Percentiles rank a stretch among this genome's conserved stretches.
These are phyloP conservation scores for Nitzschia sp. DNA, from an alignment of 108 stramenopile genomes.

Conservation along the genomic window DNA sequence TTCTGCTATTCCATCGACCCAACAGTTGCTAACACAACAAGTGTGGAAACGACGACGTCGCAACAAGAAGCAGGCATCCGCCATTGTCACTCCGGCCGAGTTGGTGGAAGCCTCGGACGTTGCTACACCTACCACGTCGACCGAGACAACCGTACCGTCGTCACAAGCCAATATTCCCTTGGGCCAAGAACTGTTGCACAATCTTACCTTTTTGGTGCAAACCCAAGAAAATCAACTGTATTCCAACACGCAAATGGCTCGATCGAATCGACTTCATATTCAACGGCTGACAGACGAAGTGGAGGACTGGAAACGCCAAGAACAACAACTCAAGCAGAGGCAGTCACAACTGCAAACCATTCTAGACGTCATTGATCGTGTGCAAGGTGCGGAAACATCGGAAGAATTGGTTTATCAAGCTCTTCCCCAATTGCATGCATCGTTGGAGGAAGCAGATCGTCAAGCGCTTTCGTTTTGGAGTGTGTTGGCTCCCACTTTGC, in stretches of 20 bases:
- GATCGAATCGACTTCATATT: conserved; percentile 49
- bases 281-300: conserved; percentile 53
- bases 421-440: conserved; percentile 16
- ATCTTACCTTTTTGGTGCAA: conserved; percentile 69
- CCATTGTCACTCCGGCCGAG: conserved; percentile 66
- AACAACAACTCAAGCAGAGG: conserved; percentile 30
- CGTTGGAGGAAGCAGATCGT: conserved; percentile 53
- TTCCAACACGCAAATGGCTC: conserved; percentile 57
- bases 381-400: conserved; percentile 26
- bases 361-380: conserved; percentile 41
- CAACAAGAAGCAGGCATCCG: conserved; percentile 40
- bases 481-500: conserved; percentile 62
- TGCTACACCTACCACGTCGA: conserved; percentile 51
- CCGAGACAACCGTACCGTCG: not conserved
- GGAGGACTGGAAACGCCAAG: conserved; percentile 42
- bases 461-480: conserved; percentile 56
- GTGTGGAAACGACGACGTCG: conserved; percentile 40
- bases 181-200: conserved; percentile 85
- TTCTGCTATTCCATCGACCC: conserved; percentile 60
- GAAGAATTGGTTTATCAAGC: not conserved
- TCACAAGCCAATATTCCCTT: conserved; percentile 39
- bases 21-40: conserved; percentile 51
- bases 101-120: conserved; percentile 72
- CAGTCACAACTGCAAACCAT: conserved; percentile 53
- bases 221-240: conserved; percentile 77